Percentiles rank a stretch among this genome's conserved stretches.
These are phyloP conservation scores for Galerina marginata DNA, from an alignment of 768 basidiomycete genomes.

Conservation along the genomic window DNA sequence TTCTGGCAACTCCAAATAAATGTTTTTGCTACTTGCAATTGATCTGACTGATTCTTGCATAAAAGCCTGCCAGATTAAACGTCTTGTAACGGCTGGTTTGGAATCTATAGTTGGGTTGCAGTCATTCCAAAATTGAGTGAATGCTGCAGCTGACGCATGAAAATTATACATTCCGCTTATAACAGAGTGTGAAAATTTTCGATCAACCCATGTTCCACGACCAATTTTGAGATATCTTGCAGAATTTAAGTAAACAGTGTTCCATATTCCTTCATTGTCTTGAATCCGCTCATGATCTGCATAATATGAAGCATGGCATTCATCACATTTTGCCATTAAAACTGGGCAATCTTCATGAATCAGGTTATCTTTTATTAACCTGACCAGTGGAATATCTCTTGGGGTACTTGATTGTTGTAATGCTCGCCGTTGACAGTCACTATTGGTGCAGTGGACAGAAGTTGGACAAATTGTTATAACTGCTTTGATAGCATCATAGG, in stretches of 20 bases:
- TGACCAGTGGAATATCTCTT: conserved; percentile 6
- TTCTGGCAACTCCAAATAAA: not conserved
- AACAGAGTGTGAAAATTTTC: conserved; percentile 19
- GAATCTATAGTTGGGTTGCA: not conserved
- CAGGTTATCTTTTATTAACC: not conserved
- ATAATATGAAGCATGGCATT: conserved; percentile 15
- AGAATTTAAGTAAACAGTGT: conserved; percentile 11
- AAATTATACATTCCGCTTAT: conserved; percentile 1
- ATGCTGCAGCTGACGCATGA: not conserved
- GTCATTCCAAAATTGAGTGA: conserved; percentile 1
- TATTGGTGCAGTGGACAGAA: not conserved
- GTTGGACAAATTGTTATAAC: not conserved
- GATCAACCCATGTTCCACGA: conserved; percentile 19
- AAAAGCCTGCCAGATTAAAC: conserved; percentile 24
- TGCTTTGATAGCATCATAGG: not conserved
- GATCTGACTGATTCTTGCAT: conserved; percentile 19
- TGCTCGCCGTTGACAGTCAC: not conserved
- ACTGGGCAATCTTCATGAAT: conserved; percentile 4
- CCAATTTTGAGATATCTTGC: conserved; percentile 24
- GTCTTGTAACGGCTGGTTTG: not conserved
- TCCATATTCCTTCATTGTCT: not conserved
- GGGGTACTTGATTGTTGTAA: not conserved
- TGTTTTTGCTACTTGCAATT: not conserved
- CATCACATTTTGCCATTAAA: conserved; percentile 8
- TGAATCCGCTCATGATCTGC: conserved; percentile 18